Evolutionary conservation across 306 rosid genomes (phyloP).

Genomic region (Sicyos edulis): DNA sequence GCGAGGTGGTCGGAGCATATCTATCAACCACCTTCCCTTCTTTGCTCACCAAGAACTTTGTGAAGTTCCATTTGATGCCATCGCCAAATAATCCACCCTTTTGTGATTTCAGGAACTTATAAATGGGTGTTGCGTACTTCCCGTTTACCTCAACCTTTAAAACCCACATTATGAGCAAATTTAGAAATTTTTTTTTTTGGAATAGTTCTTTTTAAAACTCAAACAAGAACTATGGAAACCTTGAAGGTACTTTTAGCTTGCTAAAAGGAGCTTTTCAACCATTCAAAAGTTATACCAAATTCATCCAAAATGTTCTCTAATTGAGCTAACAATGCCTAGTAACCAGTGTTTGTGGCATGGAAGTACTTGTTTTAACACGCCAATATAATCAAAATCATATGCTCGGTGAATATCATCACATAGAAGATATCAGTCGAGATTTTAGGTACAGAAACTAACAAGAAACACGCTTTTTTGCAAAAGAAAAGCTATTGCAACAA

Average conservation of each 20-base stretch:
- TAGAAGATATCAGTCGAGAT: too few relatives aligned
- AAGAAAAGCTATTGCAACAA: too few relatives aligned
- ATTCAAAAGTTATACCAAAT: background rate
- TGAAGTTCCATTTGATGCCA: constrained; percentile 91
- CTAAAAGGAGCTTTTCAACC: too few relatives aligned
- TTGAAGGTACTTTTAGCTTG: background rate
- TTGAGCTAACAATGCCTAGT: background rate
- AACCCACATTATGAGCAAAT: background rate
- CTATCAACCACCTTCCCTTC: constrained; percentile 78
- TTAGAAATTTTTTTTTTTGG: background rate
- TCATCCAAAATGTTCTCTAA: background rate
- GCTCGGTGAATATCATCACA: background rate
- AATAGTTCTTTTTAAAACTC: background rate
- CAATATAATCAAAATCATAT: background rate
- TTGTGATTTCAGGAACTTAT: constrained; percentile 58
- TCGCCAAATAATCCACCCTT: constrained; percentile 77
- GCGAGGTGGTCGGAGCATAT: constrained; percentile 84
- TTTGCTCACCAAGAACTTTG: constrained; percentile 76
- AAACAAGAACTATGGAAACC: background rate
- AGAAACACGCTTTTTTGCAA: too few relatives aligned
- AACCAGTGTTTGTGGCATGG: background rate
- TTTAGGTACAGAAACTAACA: too few relatives aligned
- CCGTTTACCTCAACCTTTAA: constrained; percentile 76
- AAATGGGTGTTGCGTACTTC: constrained; percentile 60
- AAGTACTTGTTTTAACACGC: too few relatives aligned